Evolutionary conservation across 2,329 filamentous ascomycete genomes (phyloP).

Genomic region (Botrytis fabae): DNA sequence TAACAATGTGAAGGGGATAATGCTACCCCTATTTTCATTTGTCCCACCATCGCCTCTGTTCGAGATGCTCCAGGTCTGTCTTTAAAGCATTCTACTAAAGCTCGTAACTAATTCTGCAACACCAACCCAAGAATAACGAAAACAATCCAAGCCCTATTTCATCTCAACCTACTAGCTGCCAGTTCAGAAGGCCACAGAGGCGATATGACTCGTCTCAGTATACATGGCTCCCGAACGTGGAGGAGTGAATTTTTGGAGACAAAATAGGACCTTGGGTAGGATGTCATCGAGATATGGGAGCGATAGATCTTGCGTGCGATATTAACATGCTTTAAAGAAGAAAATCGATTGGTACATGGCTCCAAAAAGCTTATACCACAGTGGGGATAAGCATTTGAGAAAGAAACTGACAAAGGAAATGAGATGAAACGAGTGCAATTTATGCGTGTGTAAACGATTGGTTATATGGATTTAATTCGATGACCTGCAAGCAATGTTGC

Average conservation of each 20-base stretch:
- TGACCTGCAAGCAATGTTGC: not conserved
- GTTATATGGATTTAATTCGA: not conserved
- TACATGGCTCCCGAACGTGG: constrained; percentile 12
- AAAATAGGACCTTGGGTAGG: not conserved
- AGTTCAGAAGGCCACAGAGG: constrained; percentile 14
- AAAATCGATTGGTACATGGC: not conserved
- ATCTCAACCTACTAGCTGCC: constrained; percentile 12
- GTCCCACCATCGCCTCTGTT: not conserved
- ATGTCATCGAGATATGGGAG: not conserved
- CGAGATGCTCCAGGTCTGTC: not conserved
- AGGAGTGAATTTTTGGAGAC: constrained; percentile 10
- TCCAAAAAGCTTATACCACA: not conserved
- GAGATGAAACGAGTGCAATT: too few relatives aligned
- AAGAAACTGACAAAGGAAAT: constrained; percentile 3
- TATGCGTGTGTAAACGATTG: not conserved
- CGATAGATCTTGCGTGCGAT: not conserved
- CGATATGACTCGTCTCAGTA: constrained; percentile 8
- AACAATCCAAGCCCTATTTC: not conserved
- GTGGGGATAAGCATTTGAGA: not conserved
- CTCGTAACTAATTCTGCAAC: not conserved
- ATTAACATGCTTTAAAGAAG: not conserved
- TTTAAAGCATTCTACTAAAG: not conserved
- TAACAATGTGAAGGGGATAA: not conserved
- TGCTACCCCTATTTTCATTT: not conserved
- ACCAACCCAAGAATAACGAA: not conserved